Evolutionary conservation across 2,329 filamentous ascomycete species (phyloP), one percentile per base, ranked within the genome.

Genomic region (Teratosphaeria gauchensis): DNA sequence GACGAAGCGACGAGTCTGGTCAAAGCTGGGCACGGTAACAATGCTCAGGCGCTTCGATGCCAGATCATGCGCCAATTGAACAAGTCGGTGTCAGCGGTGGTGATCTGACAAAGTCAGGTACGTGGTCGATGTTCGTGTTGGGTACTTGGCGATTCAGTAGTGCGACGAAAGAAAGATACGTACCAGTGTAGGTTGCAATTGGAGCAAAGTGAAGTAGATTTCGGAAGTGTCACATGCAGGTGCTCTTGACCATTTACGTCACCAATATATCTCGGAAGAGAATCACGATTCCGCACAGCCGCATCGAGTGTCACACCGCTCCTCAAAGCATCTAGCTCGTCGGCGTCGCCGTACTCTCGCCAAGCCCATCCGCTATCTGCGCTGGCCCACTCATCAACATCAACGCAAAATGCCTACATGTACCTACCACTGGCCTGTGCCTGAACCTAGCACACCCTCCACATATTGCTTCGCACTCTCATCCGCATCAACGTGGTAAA

Each of bases 321-420:
- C n/a, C n/a, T n/a, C n/a, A n/a, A n/a, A n/a, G n/a, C n/a, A n/a
- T n/a, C n/a, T n/a, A 48, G 11, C 42, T 48, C 12, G 11, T 48
- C 42, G 42, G 42, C 8, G 42, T 48, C 12, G 42, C 42, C 42
- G 42, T 48, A 48, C 54, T 48, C 24, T 12, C 16, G n/a, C 38
- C 53, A 38, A 28, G 55, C n/a, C 55, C 51, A 9, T 24, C 24
- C 32, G 35, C 31, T 28, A 54, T 53, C 55, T 57, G 57, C 32
- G 51, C 33, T 8, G 62, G 35, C 28, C 60, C 58, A 42, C 73
- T 61, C 58, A 76, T 58, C 7, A 75, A 74, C 60, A 77, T 62
- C 35, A 76, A 58, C 0, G 75, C 73, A 68, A 77, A 77, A 59
- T 77, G 74, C 1, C 73, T n/a, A n/a, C n/a, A n/a, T n/a, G n/a